phyloP scores from a whole-genome alignment of 106 monocot species.

The Acorus calamus region DNA sequence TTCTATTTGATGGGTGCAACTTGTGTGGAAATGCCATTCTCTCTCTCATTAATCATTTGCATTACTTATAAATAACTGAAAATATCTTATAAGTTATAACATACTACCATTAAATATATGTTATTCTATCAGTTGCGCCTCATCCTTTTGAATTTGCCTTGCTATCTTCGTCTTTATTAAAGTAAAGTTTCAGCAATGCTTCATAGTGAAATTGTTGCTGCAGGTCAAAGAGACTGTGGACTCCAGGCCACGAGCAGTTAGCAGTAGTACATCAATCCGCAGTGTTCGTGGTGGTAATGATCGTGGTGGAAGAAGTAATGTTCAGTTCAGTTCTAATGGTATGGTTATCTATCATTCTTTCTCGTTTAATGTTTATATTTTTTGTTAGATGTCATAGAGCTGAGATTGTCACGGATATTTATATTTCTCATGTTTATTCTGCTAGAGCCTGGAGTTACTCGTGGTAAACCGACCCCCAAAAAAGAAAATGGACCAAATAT shows the following conservation, averaged over 20 bases:
- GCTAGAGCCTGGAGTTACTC: slow-evolving; percentile 26
- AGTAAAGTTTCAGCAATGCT: neutral
- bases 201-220: slow-evolving; percentile 6
- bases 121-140: no score
- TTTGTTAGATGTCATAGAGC: neutral
- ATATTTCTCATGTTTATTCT: neutral
- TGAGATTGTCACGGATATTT: no score
- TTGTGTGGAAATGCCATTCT: no score
- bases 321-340: slow-evolving; percentile 37
- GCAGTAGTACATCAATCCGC: slow-evolving; percentile 23
- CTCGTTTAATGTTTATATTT: neutral
- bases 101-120: no score
- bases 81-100: no score
- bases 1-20: no score
- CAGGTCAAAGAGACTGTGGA: slow-evolving; percentile 56
- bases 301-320: slow-evolving; percentile 23
- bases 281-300: slow-evolving; percentile 38
- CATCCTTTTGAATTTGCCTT: no score
- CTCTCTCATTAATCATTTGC: no score
- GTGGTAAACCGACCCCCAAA: slow-evolving; percentile 24
- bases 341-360: neutral
- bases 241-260: slow-evolving; percentile 36
- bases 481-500: slow-evolving; percentile 42
- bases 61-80: no score
- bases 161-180: no score